A percentile compares a stretch with the other conserved stretches of the same genome.
Evolutionary conservation across 192 early-diverging fungal species (phyloP).

Genomic region (Lobosporangium transversale): DNA sequence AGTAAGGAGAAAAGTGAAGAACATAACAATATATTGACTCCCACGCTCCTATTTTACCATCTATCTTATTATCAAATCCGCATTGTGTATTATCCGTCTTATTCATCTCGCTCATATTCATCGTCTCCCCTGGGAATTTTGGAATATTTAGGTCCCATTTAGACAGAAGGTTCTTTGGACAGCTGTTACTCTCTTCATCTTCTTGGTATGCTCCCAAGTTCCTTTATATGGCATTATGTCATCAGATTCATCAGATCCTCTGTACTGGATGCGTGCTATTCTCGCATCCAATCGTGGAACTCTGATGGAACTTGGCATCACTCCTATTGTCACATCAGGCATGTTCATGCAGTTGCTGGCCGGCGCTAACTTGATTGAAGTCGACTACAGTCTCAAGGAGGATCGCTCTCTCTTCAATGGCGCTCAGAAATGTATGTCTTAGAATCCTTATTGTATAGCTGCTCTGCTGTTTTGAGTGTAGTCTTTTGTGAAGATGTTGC

Average conservation of each 20-base stretch:
- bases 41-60: too few relatives aligned
- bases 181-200: conserved; percentile 98
- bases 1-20: too few relatives aligned
- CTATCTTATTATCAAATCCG: too few relatives aligned
- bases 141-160: conserved; percentile 82
- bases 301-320: conserved; percentile 99
- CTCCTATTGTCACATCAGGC: conserved; percentile 98
- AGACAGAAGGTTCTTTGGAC: conserved; percentile 99
- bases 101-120: too few relatives aligned
- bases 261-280: conserved; percentile 99
- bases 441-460: too few relatives aligned
- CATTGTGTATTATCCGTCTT: too few relatives aligned
- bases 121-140: neutral
- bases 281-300: conserved; percentile 99
- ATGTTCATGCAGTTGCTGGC: conserved; percentile 99
- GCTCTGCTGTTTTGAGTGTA: too few relatives aligned
- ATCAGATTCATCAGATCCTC: conserved; percentile 97
- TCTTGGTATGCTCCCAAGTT: conserved; percentile 99
- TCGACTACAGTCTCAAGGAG: conserved; percentile 98
- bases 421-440: conserved; percentile 87
- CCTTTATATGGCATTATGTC: conserved; percentile 99
- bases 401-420: conserved; percentile 98
- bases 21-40: too few relatives aligned
- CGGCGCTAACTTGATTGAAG: conserved; percentile 98
- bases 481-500: too few relatives aligned